phyloP scores from a whole-genome alignment of 2,329 filamentous ascomycete species.

The Kalaharituber pfeilii region DNA sequence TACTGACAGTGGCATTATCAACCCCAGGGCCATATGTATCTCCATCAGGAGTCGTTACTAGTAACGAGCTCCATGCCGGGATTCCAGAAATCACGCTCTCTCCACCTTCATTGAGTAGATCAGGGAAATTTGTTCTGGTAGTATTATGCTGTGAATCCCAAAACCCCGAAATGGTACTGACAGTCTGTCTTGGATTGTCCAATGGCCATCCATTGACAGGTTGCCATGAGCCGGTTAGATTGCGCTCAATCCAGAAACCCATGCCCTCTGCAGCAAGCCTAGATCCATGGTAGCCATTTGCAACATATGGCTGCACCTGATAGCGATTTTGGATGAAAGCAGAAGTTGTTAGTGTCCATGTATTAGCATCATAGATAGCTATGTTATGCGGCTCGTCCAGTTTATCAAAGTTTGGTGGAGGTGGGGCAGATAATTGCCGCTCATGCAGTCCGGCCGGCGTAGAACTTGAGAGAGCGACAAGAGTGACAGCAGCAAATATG shows the following conservation, averaged over 20 bases:
- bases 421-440: slow-evolving; percentile 19
- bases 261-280: slow-evolving; percentile 45
- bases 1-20: slow-evolving; percentile 39
- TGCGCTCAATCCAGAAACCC: slow-evolving; percentile 31
- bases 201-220: slow-evolving; percentile 49
- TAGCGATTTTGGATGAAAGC: slow-evolving; percentile 19
- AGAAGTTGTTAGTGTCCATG: slow-evolving; percentile 40
- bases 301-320: slow-evolving; percentile 42
- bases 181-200: slow-evolving; percentile 44
- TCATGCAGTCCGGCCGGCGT: background rate
- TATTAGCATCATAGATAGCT: slow-evolving; percentile 21
- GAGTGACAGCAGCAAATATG: background rate
- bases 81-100: slow-evolving; percentile 56
- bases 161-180: slow-evolving; percentile 51
- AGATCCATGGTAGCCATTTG: slow-evolving; percentile 49
- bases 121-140: slow-evolving; percentile 46
- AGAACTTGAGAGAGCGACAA: background rate
- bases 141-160: slow-evolving; percentile 43
- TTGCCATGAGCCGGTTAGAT: slow-evolving; percentile 12
- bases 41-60: slow-evolving; percentile 19
- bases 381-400: slow-evolving; percentile 17
- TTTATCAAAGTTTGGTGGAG: slow-evolving; percentile 15
- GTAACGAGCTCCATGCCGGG: slow-evolving; percentile 41
- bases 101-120: slow-evolving; percentile 50
- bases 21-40: slow-evolving; percentile 43